These are phyloP conservation scores for Penicillium odoratum DNA, from an alignment of 495 filamentous ascomycete genomes.

Conservation along the genomic window DNA sequence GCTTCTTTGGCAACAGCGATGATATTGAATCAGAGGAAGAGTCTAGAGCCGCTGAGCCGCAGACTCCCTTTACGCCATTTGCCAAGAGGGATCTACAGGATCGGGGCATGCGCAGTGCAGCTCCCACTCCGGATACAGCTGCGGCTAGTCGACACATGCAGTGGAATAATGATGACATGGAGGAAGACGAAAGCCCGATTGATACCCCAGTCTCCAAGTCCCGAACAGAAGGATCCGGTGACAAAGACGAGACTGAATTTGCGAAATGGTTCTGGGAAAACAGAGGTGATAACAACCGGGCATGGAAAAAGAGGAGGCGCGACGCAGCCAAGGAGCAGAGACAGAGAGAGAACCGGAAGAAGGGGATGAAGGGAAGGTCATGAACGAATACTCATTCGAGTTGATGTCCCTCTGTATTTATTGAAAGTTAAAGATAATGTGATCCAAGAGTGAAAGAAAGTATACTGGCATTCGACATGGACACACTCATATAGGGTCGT, in stretches of 20 bases:
- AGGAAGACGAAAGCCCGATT: constrained; percentile 33
- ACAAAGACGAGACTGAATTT: constrained; percentile 65
- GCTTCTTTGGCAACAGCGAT: constrained; percentile 58
- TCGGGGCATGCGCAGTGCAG: constrained; percentile 75
- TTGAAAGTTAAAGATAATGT: not conserved
- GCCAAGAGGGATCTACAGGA: constrained; percentile 73
- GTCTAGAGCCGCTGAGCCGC: constrained; percentile 52
- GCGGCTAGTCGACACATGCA: constrained; percentile 51
- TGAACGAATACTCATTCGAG: constrained; percentile 13
- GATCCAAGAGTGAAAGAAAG: not conserved
- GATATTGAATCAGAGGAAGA: constrained; percentile 50
- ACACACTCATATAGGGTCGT: not conserved
- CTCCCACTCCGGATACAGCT: constrained; percentile 94
- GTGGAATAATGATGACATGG: constrained; percentile 30
- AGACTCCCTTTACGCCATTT: constrained; percentile 83
- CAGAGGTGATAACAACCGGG: constrained; percentile 82
- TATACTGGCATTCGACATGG: not conserved
- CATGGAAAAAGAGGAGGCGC: constrained; percentile 85
- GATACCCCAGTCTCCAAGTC: constrained; percentile 39
- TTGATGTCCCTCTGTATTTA: not conserved
- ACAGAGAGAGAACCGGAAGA: constrained; percentile 76
- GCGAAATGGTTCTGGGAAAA: constrained; percentile 91
- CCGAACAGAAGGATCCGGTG: constrained; percentile 5
- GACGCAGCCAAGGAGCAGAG: constrained; percentile 81
- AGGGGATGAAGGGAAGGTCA: constrained; percentile 49